phyloP scores from a whole-genome alignment of 148 eudicot genomes.

The Rhododendron simsii region DNA sequence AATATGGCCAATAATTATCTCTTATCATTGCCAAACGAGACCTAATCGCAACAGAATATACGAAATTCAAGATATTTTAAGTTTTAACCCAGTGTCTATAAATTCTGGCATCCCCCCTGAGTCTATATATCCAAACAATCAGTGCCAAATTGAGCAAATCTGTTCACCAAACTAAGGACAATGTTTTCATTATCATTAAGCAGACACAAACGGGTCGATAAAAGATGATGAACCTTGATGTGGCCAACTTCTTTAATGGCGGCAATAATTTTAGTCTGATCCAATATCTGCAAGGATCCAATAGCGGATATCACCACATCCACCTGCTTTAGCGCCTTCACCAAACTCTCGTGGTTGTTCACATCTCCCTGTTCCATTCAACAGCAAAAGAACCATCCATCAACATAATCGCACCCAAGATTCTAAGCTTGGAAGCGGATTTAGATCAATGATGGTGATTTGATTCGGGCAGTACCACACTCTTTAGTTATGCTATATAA shows the following conservation, averaged over 20 bases:
- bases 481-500: background rate
- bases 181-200: background rate
- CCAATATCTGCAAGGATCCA: conserved; percentile 7
- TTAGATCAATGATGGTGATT: no score
- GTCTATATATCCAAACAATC: no score
- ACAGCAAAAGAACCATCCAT: background rate
- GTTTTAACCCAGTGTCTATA: no score
- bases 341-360: conserved; percentile 24
- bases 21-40: background rate
- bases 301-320: conserved; percentile 29
- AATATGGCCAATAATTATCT: background rate
- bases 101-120: no score
- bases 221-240: conserved; percentile 13
- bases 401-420: background rate
- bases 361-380: conserved; percentile 23
- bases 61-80: no score
- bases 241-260: conserved; percentile 28
- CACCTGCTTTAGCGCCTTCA: conserved; percentile 26
- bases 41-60: background rate
- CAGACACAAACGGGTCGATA: background rate
- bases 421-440: background rate
- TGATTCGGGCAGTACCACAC: background rate
- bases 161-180: no score
- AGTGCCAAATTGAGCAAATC: no score
- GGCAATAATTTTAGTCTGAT: conserved; percentile 24